These are phyloP conservation scores for Trametes gibbosa DNA, from an alignment of 768 basidiomycete species.

Conservation along the genomic window DNA sequence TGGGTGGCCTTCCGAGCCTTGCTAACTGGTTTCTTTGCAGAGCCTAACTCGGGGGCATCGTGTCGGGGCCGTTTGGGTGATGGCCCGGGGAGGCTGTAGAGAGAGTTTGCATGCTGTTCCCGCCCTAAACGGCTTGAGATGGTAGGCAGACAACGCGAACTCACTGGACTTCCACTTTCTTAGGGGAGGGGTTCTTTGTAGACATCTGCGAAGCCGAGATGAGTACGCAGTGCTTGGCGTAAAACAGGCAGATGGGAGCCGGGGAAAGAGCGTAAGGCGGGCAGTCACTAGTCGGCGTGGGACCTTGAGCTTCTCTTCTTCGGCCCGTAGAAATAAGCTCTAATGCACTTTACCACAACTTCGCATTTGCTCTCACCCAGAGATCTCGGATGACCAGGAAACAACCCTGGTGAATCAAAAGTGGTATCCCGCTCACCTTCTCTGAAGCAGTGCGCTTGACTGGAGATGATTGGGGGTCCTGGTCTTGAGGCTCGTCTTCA, in stretches of 20 bases:
- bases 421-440: background rate
- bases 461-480: background rate
- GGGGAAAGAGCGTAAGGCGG: background rate
- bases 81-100: constrained; percentile 21
- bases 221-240: background rate
- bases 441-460: constrained; percentile 1
- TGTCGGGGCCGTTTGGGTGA: constrained; percentile 19
- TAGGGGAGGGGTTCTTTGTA: constrained; percentile 21
- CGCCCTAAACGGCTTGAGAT: background rate
- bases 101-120: background rate
- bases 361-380: background rate
- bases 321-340: background rate
- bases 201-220: constrained; percentile 6
- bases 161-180: constrained; percentile 35
- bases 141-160: constrained; percentile 10
- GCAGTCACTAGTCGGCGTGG: background rate
- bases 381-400: too few relatives aligned
- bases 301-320: background rate
- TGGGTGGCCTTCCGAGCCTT: constrained; percentile 13
- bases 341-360: background rate
- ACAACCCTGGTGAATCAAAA: background rate
- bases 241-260: background rate
- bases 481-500: background rate
- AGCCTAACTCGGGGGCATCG: constrained; percentile 1
- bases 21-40: constrained; percentile 26